phyloP scores from a whole-genome alignment of 805 yeast species.

The Kodamaea fukazawae region DNA sequence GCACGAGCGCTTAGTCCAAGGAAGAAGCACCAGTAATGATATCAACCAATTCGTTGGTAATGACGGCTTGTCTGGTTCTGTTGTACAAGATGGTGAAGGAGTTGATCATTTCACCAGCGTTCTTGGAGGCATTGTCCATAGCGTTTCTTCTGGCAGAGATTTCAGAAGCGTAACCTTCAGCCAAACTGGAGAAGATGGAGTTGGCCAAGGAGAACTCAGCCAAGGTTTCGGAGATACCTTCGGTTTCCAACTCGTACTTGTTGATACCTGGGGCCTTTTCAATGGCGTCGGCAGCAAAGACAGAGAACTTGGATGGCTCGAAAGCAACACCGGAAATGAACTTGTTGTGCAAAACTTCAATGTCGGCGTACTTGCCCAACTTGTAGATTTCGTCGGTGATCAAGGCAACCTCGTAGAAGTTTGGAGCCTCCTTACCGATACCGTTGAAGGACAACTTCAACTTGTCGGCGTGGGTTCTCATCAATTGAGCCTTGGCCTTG shows the following conservation, averaged over 20 bases:
- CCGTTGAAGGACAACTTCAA: conserved; percentile 80
- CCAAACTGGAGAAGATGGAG: conserved; percentile 85
- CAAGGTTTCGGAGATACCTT: conserved; percentile 65
- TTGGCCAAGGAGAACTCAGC: conserved; percentile 89
- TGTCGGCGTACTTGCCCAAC: conserved; percentile 68
- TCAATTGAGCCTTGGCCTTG: conserved; percentile 83
- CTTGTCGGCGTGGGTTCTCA: conserved; percentile 72
- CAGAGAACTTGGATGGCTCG: conserved; percentile 72
- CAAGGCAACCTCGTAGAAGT: conserved; percentile 83
- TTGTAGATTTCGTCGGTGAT: conserved; percentile 80
- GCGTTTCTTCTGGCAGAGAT: conserved; percentile 98
- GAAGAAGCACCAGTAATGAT: conserved; percentile 99
- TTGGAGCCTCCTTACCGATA: conserved; percentile 96
- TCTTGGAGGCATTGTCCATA: conserved; percentile 99
- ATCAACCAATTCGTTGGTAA: conserved; percentile 98
- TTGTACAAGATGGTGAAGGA: conserved; percentile 95
- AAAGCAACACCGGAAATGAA: conserved; percentile 86
- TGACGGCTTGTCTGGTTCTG: conserved; percentile 99
- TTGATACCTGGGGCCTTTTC: conserved; percentile 82
- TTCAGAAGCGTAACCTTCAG: conserved; percentile 98
- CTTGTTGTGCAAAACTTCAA: conserved; percentile 83
- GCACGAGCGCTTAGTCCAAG: conserved; percentile 63
- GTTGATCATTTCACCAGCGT: conserved; percentile 98
- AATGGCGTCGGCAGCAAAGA: conserved; percentile 68
- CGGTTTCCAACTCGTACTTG: conserved; percentile 72